A percentile compares a stretch with the other conserved stretches of the same genome.
Evolutionary conservation across 805 yeast genomes (phyloP).

Genomic region (Yarrowia hollandica): DNA sequence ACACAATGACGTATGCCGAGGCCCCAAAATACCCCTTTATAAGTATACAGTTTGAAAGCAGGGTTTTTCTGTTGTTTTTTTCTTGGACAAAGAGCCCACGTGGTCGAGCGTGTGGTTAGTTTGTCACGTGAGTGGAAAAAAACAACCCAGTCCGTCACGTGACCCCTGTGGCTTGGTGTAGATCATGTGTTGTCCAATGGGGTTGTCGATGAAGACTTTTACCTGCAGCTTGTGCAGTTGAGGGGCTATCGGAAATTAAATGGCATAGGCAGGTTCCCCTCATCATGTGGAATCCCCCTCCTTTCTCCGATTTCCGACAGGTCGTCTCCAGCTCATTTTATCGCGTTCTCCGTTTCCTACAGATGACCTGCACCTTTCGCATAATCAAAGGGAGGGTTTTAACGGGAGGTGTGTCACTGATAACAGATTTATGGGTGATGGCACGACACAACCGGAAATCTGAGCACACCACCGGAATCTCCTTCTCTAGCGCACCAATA

Average conservation of each 20-base stretch:
- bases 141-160: not conserved
- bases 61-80: too few species aligned
- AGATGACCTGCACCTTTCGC: constrained; percentile 12
- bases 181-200: not conserved
- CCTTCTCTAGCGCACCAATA: too few species aligned
- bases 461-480: too few species aligned
- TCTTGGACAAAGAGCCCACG: not conserved
- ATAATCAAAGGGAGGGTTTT: not conserved
- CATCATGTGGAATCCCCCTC: not conserved
- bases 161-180: not conserved
- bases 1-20: too few species aligned
- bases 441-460: too few species aligned
- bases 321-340: not conserved
- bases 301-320: not conserved
- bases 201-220: too few species aligned
- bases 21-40: too few species aligned
- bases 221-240: not conserved
- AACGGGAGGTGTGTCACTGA: too few species aligned
- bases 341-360: not conserved
- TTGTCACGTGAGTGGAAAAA: not conserved
- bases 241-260: not conserved
- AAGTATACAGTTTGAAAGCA: not conserved
- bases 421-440: not conserved
- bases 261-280: not conserved
- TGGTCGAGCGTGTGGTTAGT: not conserved